Conservation (phyloP, 108 stramenopile genomes). For the Pseudonitzschia multistriata region DNA sequence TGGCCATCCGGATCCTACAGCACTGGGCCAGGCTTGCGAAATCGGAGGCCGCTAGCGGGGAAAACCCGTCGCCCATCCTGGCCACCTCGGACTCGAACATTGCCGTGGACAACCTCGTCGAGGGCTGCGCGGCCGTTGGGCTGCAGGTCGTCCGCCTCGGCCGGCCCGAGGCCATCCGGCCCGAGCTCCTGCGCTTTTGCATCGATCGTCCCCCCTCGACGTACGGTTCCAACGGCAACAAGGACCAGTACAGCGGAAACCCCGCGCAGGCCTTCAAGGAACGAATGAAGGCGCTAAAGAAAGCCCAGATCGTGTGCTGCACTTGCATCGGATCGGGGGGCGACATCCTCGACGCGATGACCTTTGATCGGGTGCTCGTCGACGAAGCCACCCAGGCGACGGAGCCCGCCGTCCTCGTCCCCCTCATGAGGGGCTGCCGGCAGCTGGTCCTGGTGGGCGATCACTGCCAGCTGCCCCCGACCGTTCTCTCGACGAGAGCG, state of each 20-base stretch:
- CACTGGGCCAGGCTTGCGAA: conserved; percentile 81
- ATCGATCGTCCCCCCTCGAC: conserved; percentile 76
- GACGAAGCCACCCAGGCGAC: conserved; percentile 95
- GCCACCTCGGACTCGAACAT: conserved; percentile 94
- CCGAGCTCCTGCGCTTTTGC: conserved; percentile 85
- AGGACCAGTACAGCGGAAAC: conserved; percentile 4
- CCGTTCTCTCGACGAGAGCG: conserved; percentile 82
- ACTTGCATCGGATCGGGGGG: conserved; percentile 93
- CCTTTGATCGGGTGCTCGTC: conserved; percentile 88
- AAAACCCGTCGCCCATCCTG: conserved; percentile 71
- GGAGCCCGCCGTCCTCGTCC: conserved; percentile 89
- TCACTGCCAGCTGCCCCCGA: conserved; percentile 95
- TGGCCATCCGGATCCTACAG: conserved; percentile 86
- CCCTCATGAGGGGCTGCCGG: conserved; percentile 87
- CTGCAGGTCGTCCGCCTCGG: conserved; percentile 91
- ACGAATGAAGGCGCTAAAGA: conserved; percentile 73
- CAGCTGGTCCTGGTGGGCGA: conserved; percentile 96
- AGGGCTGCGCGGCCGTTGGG: conserved; percentile 90
- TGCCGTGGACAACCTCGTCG: conserved; percentile 96
- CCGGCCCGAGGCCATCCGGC: conserved; percentile 88
- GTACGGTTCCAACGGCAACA: conserved; percentile 38
- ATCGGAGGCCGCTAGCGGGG: conserved; percentile 50
- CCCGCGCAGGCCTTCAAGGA: conserved; percentile 71
- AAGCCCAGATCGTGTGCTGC: conserved; percentile 92
- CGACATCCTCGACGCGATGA: conserved; percentile 83